Base-by-base conservation (phyloP, 768 basidiomycete species). In the Boletus tylopilopsis region DNA sequence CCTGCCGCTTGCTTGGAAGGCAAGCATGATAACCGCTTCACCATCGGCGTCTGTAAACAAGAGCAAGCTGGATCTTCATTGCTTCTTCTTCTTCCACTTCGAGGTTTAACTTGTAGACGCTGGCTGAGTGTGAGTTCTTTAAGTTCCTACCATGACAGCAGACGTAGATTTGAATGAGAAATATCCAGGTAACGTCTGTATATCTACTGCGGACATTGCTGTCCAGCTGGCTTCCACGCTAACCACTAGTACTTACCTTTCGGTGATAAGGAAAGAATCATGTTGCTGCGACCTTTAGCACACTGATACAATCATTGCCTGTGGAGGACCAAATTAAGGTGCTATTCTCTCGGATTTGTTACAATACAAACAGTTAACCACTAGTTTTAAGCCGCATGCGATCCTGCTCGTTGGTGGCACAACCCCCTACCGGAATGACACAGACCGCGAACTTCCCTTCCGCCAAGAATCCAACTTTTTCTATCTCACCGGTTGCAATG, bases 1-100 rank as follows among this genome's bases (percentile, higher is more conserved):
- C 81, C 75, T 81, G 80, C 82, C 80, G 79, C 80, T 75, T 75
- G 74, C 73, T 76, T 87, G 85, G 85, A 87, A 87, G 85, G 84
- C 85, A 87, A 87, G 86, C 84, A 88, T 87, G 85, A 87, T 87
- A 87, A 86, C 86, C 85, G 77, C 82, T 87, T 87, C 86, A 87
- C 86, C 85, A 87, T 84, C 75, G 71, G 75, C 66, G 76, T 76
- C n/a, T n/a, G n/a, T n/a, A n/a, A n/a, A n/a, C n/a, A n/a, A n/a
- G n/a, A n/a, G n/a, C n/a, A n/a, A n/a, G n/a, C n/a, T n/a, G n/a
- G n/a, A n/a, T n/a, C n/a, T n/a, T n/a, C n/a, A n/a, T n/a, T n/a
- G n/a, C n/a, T n/a, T n/a, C n/a, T n/a, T n/a, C n/a, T n/a, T n/a
- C n/a, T n/a, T n/a, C n/a, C n/a, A n/a, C n/a, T n/a, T n/a, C n/a